phyloP scores from a whole-genome alignment of 164 flowering plant genomes.

The Vitis rotundifolia region DNA sequence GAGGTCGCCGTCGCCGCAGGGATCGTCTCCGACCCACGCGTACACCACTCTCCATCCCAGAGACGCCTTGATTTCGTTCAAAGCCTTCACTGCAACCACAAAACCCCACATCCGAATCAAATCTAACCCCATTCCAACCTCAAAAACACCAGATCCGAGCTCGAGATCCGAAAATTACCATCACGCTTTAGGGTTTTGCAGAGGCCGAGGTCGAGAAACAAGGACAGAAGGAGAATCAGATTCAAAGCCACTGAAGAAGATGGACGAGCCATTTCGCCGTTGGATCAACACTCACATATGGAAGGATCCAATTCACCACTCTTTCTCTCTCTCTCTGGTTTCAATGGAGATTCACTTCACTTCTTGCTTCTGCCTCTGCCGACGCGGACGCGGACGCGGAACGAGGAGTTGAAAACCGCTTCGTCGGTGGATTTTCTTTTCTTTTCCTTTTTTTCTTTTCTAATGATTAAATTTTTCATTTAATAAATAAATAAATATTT shows the following conservation, averaged over 20 bases:
- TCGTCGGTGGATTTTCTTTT: too few relatives aligned
- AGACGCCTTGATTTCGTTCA: conserved; percentile 92
- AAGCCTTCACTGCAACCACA: conserved; percentile 67
- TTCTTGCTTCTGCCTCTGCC: too few relatives aligned
- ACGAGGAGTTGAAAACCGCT: too few relatives aligned
- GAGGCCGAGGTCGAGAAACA: conserved; percentile 33
- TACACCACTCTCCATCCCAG: conserved; percentile 98
- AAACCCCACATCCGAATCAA: background rate
- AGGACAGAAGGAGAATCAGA: conserved; percentile 24
- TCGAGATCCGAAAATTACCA: conserved; percentile 37
- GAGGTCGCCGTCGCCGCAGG: conserved; percentile 96
- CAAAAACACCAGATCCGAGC: background rate
- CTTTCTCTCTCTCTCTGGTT: too few relatives aligned
- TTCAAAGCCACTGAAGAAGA: conserved; percentile 20
- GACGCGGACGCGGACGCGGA: too few relatives aligned
- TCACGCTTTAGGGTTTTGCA: conserved; percentile 84
- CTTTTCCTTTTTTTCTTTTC: too few relatives aligned
- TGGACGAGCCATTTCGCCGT: conserved; percentile 18
- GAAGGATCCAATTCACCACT: too few relatives aligned
- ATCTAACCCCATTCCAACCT: background rate
- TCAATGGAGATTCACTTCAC: too few relatives aligned
- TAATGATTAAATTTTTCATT: too few relatives aligned
- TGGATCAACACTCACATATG: too few relatives aligned
- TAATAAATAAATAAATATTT: too few relatives aligned
- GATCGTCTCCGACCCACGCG: conserved; percentile 98